Evolutionary conservation across 306 rosid species (phyloP), one percentile per base, ranked within the genome.

Genomic region (Luffa acutangula): DNA sequence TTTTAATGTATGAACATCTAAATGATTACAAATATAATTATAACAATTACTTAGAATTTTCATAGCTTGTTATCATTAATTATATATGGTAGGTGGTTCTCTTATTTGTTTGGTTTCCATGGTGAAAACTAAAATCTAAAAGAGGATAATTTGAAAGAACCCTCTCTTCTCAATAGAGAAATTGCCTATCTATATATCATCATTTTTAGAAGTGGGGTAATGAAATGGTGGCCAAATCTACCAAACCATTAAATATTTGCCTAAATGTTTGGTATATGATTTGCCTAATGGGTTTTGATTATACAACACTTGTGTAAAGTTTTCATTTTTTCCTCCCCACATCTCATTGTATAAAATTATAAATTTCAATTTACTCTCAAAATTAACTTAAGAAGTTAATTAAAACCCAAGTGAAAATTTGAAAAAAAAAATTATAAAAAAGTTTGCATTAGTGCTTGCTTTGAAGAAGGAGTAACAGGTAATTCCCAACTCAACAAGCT

Each of bases 401-500:
- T 73, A 48, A 48, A 49, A 49, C 60, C 48, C 25, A 73, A 8
- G 7, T 21, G 25, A 21, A 39, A 20, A 18, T 43, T 43, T 2
- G 0, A 58, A 58, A 18, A 45, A 18, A 45, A 37, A 4, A 20
- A 36, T 25, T 34, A 37, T 37, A 4, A 76, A 0, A 57, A 1
- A 2, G n/a, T 4, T 8, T 76, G 49, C 11, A 62, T 45, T 45
- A 42, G 72, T 60, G 59, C 21, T 78, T 78, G 58, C n/a, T 78
- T 78, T 58, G 8, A 34, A 20, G 12, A 12, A 59, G 72, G 80
- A 78, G 25, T 42, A 60, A 78, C 59, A 78, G 58, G 54, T 60
- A 60, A 43, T 78, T 43, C 21, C 80, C 73, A 78, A 45, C 73
- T 78, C 73, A 43, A 78, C 73, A 78, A 78, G 58, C 80, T 78